Percentiles rank a stretch among this genome's conserved stretches.
phyloP scores from a whole-genome alignment of 352 stramenopile species.

The Pythium biforme region DNA sequence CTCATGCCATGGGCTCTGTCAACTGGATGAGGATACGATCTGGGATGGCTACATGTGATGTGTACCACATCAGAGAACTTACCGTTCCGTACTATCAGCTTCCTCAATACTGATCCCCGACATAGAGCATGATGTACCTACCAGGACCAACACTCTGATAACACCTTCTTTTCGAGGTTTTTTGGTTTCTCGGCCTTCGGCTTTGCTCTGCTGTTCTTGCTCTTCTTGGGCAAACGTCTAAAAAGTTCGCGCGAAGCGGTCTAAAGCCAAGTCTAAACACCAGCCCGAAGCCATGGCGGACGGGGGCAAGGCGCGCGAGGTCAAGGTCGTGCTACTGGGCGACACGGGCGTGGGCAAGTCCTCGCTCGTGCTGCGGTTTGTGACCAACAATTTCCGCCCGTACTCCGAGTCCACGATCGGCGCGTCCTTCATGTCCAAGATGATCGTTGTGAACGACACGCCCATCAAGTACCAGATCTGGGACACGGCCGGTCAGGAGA shows the following conservation, averaged over 20 bases:
- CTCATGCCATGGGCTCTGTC: no score
- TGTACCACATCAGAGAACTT: neutral
- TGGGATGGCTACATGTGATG: constrained; percentile 8
- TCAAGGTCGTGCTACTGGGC: constrained; percentile 91
- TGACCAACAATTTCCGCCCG: constrained; percentile 96
- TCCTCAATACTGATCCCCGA: neutral
- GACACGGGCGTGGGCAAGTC: constrained; percentile 96
- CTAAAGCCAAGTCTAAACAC: constrained; percentile 6
- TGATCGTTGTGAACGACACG: constrained; percentile 91
- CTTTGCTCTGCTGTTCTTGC: constrained; percentile 3
- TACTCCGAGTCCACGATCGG: constrained; percentile 97
- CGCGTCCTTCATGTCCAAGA: constrained; percentile 97
- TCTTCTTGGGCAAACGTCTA: constrained; percentile 2
- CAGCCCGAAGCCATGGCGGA: constrained; percentile 44
- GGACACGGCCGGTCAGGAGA: constrained; percentile 98
- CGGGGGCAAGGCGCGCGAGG: constrained; percentile 76
- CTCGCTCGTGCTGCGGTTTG: constrained; percentile 95
- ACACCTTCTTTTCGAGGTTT: constrained; percentile 11
- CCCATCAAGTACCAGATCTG: constrained; percentile 98
- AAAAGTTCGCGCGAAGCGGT: neutral
- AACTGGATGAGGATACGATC: no score
- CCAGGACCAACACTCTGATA: constrained; percentile 11
- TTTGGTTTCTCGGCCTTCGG: neutral
- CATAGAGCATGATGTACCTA: constrained; percentile 1
- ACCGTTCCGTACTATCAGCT: neutral